Base-by-base conservation (phyloP, 257 asterid species). In the Scutellaria minor region DNA sequence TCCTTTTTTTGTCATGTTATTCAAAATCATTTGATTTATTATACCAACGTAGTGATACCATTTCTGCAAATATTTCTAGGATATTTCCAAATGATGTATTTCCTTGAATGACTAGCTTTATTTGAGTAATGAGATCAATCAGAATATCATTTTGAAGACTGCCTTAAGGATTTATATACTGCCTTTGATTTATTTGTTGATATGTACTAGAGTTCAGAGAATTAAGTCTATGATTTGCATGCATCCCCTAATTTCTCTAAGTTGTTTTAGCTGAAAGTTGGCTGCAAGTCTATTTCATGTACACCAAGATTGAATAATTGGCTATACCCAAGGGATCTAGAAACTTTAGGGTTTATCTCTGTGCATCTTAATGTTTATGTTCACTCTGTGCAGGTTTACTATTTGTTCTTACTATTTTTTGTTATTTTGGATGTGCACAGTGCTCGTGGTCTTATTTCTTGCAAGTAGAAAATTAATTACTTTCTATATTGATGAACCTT, bases 401-500 rank as follows among this genome's bases (percentile, higher is more conserved):
- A 11, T 57, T 27, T 37, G 55, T 45, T 64, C 70, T 51, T 48
- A 51, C 39, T 15, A 7, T 4, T 46, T 4, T 46, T 66, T 0
- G 3, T 31, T 35, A 4, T 14, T 24, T 52, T 48, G 20, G 42
- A 46, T 68, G 20, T 48, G 54, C 54, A 6, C 22, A 14, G 24
- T 57, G 48, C 20, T 44, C 27, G 44, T 11, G 39, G 27, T 47
- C 67, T 56, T 24, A 57, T 7, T 35, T 20, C 72, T 67, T 67
- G 51, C 37, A 51, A 54, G 56, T 24, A 35, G 57, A 48, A 10
- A 22, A 31, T 66, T 12, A 15, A 8, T n/a, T 61, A 14, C 60
- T n/a, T 58, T 27, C 59, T 70, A 8, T 10, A 9, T 45, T 46
- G 41, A 46, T 60, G 12, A 22, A 70, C 67, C 56, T 71, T 62